Conservation (phyloP, 257 asterid genomes). For the Solanum paucissectum region DNA sequence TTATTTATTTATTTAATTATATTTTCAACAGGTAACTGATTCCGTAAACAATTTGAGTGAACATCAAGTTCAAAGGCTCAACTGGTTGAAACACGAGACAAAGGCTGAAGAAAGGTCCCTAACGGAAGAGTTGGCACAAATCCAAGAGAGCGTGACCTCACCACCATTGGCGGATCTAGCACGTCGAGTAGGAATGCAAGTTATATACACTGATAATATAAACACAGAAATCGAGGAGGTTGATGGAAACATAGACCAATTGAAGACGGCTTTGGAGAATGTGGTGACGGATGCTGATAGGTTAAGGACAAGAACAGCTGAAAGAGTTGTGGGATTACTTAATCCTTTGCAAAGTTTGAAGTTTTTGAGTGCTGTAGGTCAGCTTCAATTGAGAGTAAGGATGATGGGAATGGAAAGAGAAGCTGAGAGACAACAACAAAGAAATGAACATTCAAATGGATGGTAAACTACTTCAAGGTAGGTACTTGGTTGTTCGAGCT, state of each 20-base stretch:
- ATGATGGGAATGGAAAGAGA: constrained; percentile 17
- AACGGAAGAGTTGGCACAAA: constrained; percentile 26
- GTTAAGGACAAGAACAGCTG: constrained; percentile 31
- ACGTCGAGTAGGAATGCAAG: background rate
- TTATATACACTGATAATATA: background rate
- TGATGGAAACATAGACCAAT: constrained; percentile 8
- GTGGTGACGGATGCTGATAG: constrained; percentile 36
- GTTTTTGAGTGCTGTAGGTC: constrained; percentile 32
- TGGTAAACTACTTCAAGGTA: background rate
- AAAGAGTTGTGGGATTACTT: constrained; percentile 25
- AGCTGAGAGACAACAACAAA: background rate
- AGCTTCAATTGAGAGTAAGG: constrained; percentile 15
- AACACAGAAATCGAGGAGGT: background rate
- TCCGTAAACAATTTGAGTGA: constrained; percentile 15
- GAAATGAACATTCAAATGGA: background rate
- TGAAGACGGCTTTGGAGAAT: constrained; percentile 22
- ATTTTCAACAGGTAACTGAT: background rate
- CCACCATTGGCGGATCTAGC: constrained; percentile 19
- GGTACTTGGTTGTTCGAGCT: background rate
- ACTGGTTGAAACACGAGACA: constrained; percentile 8
- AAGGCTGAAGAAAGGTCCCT: constrained; percentile 20
- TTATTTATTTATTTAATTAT: background rate
- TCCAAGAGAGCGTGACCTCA: constrained; percentile 49
- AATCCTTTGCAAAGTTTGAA: constrained; percentile 28
- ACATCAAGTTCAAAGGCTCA: constrained; percentile 14